These are phyloP conservation scores for Amylostereum chailletii DNA, from an alignment of 1,284 basidiomycete species.

Conservation along the genomic window DNA sequence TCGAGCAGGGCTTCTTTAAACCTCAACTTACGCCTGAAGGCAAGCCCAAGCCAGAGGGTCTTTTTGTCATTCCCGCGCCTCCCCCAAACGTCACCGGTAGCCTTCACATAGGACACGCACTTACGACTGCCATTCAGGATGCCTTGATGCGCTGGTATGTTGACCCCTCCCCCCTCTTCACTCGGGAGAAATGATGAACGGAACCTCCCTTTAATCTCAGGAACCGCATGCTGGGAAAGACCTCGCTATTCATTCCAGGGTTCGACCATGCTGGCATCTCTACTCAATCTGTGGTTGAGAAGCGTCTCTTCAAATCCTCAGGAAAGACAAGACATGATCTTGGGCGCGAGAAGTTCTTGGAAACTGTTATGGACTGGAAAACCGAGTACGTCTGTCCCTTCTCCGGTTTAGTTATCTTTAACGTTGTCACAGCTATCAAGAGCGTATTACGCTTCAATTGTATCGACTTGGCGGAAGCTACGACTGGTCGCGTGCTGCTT, in stretches of 20 bases:
- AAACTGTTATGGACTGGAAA: conserved; percentile 95
- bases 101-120: conserved; percentile 93
- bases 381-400: conserved; percentile 60
- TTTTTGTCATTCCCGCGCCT: conserved; percentile 87
- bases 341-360: conserved; percentile 87
- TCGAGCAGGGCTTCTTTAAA: conserved; percentile 82
- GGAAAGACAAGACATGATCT: conserved; percentile 89
- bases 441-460: conserved; percentile 86
- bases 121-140: conserved; percentile 93
- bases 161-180: no score
- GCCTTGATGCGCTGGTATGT: conserved; percentile 77
- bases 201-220: conserved; percentile 27
- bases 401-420: conserved; percentile 4
- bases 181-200: no score
- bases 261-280: conserved; percentile 99
- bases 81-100: conserved; percentile 99
- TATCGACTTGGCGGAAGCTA: conserved; percentile 88
- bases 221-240: conserved; percentile 96
- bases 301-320: conserved; percentile 78
- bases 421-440: conserved; percentile 63
- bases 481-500: conserved; percentile 91
- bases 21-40: conserved; percentile 63
- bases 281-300: conserved; percentile 97
- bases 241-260: conserved; percentile 86
- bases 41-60: conserved; percentile 48